Evolutionary conservation across 441 rosid genomes (phyloP).

Genomic region (Monsonia emarginata): DNA sequence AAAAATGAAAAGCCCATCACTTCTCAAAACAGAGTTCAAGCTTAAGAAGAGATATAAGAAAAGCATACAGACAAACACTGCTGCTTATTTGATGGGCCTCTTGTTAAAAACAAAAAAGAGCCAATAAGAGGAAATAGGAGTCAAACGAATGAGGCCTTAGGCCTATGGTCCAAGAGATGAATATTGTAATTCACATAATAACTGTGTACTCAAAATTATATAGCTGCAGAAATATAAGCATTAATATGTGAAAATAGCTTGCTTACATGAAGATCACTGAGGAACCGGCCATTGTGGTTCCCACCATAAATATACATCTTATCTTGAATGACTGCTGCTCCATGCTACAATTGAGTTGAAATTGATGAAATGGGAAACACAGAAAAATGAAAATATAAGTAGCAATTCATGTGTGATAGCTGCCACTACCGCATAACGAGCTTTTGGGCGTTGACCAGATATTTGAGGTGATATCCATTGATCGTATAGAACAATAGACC

Average conservation of each 20-base stretch:
- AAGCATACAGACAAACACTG: too few relatives aligned
- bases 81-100: too few relatives aligned
- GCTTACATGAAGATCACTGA: slow-evolving; percentile 87
- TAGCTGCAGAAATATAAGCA: slow-evolving; percentile 1
- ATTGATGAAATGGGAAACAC: slow-evolving; percentile 22
- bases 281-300: slow-evolving; percentile 96
- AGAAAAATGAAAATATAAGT: slow-evolving; percentile 12
- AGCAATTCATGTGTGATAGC: slow-evolving; percentile 11
- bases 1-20: too few relatives aligned
- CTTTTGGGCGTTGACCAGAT: slow-evolving; percentile 76
- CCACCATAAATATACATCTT: slow-evolving; percentile 93
- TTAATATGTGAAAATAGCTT: slow-evolving; percentile 9
- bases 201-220: not conserved
- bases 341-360: slow-evolving; percentile 53
- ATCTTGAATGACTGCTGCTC: slow-evolving; percentile 78
- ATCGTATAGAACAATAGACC: slow-evolving; percentile 66
- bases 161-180: not conserved
- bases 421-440: slow-evolving; percentile 75
- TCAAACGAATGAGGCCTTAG: too few relatives aligned
- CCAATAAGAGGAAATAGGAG: too few relatives aligned
- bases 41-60: too few relatives aligned
- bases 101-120: too few relatives aligned
- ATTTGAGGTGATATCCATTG: slow-evolving; percentile 73
- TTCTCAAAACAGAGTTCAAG: too few relatives aligned
- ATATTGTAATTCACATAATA: not conserved